Percentiles rank a stretch among this genome's conserved stretches.
phyloP scores from a whole-genome alignment of 129 eudicot species.

The Mikania micrantha region DNA sequence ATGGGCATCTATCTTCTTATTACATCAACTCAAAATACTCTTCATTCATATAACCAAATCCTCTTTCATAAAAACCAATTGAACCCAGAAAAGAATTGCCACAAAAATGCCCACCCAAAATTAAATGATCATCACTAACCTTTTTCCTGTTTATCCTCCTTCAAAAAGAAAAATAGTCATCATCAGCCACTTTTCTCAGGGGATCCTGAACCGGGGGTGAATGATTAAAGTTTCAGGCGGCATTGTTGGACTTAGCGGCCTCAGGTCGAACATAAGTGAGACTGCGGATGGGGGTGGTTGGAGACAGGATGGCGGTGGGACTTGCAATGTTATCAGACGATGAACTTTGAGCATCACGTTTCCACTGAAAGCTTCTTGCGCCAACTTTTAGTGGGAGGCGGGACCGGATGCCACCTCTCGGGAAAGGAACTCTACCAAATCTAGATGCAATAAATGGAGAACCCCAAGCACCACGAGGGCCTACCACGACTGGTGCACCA shows the following conservation, averaged over 20 bases:
- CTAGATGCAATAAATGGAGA: conserved; percentile 60
- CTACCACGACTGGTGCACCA: conserved; percentile 28
- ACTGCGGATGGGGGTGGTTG: conserved; percentile 47
- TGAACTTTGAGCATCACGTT: conserved; percentile 45
- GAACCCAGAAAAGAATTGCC: conserved; percentile 4
- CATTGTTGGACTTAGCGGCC: no score
- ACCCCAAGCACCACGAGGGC: conserved; percentile 58
- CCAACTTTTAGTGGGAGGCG: conserved; percentile 59
- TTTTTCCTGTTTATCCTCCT: not conserved
- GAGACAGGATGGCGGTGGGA: conserved; percentile 23
- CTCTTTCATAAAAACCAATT: not conserved
- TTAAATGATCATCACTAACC: not conserved
- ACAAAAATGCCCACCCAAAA: not conserved
- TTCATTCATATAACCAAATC: not conserved
- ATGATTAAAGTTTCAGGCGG: conserved; percentile 9
- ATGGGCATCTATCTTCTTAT: not conserved
- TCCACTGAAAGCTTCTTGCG: conserved; percentile 94
- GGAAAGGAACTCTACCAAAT: conserved; percentile 49
- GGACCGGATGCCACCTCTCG: conserved; percentile 48
- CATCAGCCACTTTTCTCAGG: not conserved
- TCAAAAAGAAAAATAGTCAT: not conserved
- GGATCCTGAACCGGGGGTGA: not conserved
- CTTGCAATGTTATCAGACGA: conserved; percentile 29
- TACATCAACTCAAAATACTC: not conserved
- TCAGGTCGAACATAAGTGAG: conserved; percentile 66